Conservation (phyloP, 345 rosid species). For the Murraya koenigii region DNA sequence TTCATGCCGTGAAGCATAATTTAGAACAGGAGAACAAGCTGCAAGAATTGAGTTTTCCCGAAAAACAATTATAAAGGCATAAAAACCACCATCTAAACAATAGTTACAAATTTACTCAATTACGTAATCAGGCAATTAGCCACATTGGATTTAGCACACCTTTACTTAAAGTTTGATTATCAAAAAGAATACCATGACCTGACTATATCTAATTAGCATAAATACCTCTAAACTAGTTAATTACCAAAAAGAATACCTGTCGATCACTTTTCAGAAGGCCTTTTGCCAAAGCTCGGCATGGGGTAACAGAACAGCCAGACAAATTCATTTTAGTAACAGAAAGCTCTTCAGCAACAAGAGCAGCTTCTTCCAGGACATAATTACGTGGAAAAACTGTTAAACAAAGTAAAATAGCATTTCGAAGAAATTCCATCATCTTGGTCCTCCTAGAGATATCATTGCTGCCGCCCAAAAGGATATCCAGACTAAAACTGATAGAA, state of each 20-base stretch:
- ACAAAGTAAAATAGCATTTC: constrained; percentile 76
- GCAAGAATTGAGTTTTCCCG: not conserved
- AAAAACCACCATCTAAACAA: not conserved
- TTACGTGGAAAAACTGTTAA: constrained; percentile 81
- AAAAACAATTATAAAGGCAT: not conserved
- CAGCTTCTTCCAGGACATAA: constrained; percentile 75
- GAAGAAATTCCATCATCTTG: constrained; percentile 75
- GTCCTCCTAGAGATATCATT: constrained; percentile 45
- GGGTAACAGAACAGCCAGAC: constrained; percentile 50
- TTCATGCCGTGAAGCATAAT: not conserved
- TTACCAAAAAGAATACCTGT: constrained; percentile 49
- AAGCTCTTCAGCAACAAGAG: constrained; percentile 85
- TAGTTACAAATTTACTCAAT: not conserved
- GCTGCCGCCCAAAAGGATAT: constrained; percentile 42
- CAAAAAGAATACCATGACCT: not conserved
- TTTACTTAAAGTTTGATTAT: not conserved
- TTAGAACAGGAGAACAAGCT: not conserved
- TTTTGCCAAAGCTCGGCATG: constrained; percentile 83
- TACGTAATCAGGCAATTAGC: not conserved
- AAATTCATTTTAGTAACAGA: constrained; percentile 55
- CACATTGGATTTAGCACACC: not conserved
- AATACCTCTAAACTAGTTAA: not conserved
- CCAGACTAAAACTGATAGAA: constrained; percentile 38
- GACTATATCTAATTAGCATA: not conserved
- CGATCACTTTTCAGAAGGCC: constrained; percentile 87